Conservation (phyloP, 306 rosid genomes). For the Parietaria judaica region DNA sequence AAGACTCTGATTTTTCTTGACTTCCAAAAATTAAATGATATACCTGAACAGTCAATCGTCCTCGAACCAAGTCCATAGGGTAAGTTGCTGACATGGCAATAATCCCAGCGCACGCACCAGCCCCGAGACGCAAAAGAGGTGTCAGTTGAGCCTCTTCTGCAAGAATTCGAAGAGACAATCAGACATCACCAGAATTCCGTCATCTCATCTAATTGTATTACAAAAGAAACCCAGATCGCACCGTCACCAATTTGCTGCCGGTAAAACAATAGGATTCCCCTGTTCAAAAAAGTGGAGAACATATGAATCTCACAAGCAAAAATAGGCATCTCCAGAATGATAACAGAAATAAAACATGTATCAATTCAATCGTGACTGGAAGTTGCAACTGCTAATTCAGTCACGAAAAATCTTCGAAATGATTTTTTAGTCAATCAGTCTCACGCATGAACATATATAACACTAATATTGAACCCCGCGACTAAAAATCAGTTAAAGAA, state of each 20-base stretch:
- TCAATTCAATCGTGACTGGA: too few relatives aligned
- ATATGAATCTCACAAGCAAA: background rate
- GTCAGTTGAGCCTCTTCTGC: conserved; percentile 64
- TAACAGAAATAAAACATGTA: too few relatives aligned
- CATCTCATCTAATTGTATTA: too few relatives aligned
- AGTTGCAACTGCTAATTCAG: too few relatives aligned
- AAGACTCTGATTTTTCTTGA: conserved; percentile 6
- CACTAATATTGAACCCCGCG: too few relatives aligned
- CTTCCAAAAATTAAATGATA: background rate
- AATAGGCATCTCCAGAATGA: background rate
- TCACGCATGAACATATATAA: too few relatives aligned
- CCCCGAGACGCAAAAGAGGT: conserved; percentile 63
- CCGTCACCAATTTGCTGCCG: conserved; percentile 53
- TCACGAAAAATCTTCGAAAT: too few relatives aligned
- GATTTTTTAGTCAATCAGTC: too few relatives aligned
- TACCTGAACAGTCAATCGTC: conserved; percentile 65
- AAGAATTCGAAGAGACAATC: background rate
- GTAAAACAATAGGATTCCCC: conserved; percentile 48
- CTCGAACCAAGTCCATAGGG: conserved; percentile 64
- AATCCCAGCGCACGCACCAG: conserved; percentile 71
- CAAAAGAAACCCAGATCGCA: conserved; percentile 3
- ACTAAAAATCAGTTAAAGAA: too few relatives aligned
- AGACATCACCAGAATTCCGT: background rate
- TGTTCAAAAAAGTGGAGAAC: conserved; percentile 19
- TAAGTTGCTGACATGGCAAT: conserved; percentile 78